Evolutionary conservation across 305 asterid genomes (phyloP).

Genomic region (Solanum hybrid): DNA sequence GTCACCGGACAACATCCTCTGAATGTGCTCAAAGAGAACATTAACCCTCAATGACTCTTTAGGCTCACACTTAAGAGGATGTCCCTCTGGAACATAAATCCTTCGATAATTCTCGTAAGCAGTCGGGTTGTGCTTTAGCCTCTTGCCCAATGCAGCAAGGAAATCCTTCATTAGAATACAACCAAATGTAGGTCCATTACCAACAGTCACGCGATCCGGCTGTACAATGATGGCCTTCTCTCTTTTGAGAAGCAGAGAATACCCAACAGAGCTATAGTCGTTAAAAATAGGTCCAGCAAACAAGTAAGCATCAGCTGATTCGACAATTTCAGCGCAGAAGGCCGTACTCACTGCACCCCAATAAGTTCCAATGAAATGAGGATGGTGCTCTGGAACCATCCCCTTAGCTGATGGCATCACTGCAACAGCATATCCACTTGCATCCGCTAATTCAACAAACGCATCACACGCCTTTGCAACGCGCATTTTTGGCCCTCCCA

Average conservation of each 20-base stretch:
- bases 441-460: too few species aligned
- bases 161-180: slow-evolving; percentile 64
- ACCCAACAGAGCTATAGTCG: slow-evolving; percentile 62
- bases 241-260: slow-evolving; percentile 46
- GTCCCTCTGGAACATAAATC: slow-evolving; percentile 51
- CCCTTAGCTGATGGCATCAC: too few species aligned
- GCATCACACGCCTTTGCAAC: too few species aligned
- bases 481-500: too few species aligned
- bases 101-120: slow-evolving; percentile 46
- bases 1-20: slow-evolving; percentile 38
- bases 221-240: slow-evolving; percentile 56
- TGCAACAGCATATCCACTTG: too few species aligned
- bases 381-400: slow-evolving; percentile 15
- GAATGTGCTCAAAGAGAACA: slow-evolving; percentile 52
- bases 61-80: slow-evolving; percentile 39
- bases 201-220: slow-evolving; percentile 45
- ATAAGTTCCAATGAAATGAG: slow-evolving; percentile 58
- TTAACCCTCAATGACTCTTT: slow-evolving; percentile 51
- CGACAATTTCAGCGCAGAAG: slow-evolving; percentile 65
- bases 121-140: slow-evolving; percentile 27
- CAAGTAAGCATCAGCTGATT: slow-evolving; percentile 56
- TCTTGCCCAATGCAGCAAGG: slow-evolving; percentile 31
- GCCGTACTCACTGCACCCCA: slow-evolving; percentile 62
- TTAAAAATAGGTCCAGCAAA: slow-evolving; percentile 62
- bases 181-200: slow-evolving; percentile 53